phyloP scores from a whole-genome alignment of 2,329 filamentous ascomycete species.

The Fusarium kyushuense region DNA sequence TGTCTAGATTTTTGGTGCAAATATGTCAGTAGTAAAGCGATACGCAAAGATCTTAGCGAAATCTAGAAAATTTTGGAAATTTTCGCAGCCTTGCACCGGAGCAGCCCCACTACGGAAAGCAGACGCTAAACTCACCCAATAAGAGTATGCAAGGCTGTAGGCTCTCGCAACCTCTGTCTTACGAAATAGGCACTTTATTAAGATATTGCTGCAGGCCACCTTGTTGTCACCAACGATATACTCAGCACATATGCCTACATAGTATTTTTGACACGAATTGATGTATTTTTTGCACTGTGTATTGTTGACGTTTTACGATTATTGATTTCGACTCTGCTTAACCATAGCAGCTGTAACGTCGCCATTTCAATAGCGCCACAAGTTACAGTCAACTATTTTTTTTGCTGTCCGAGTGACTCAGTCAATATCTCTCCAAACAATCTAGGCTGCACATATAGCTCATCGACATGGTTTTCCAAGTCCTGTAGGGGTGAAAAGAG shows the following conservation, averaged over 20 bases:
- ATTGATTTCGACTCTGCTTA: neutral
- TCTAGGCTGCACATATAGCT: no score
- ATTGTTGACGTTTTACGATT: neutral
- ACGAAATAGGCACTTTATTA: neutral
- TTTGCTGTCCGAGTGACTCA: neutral
- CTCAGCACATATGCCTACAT: neutral
- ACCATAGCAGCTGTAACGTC: neutral
- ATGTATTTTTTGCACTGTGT: neutral
- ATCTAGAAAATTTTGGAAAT: conserved; percentile 47
- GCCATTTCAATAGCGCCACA: neutral
- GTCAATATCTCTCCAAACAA: neutral
- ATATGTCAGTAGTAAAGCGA: conserved; percentile 15
- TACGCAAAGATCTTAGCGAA: conserved; percentile 32
- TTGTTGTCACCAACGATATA: neutral
- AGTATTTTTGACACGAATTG: neutral
- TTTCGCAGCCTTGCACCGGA: conserved; percentile 44
- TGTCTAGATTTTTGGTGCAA: conserved; percentile 10
- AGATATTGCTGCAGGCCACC: neutral
- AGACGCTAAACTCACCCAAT: conserved; percentile 13
- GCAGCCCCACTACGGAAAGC: conserved; percentile 43
- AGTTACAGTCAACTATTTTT: neutral
- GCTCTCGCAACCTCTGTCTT: neutral
- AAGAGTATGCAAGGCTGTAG: conserved; percentile 36
- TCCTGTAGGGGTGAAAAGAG: neutral
- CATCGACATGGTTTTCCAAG: neutral